phyloP scores from a whole-genome alignment of 352 stramenopile species.

The Pythium phragmitis region DNA sequence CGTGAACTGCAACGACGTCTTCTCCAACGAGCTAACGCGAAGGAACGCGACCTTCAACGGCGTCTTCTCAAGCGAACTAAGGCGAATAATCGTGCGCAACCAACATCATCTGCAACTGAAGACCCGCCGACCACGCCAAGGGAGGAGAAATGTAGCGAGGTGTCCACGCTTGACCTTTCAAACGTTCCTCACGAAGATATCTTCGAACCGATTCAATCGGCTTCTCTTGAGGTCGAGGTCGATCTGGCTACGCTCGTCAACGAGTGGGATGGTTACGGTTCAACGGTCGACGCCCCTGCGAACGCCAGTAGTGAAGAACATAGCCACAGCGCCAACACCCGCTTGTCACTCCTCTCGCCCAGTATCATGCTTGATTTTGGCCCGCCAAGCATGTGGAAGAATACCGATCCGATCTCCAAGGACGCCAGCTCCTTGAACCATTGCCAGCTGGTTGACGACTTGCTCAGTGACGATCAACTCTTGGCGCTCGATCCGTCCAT shows the following conservation, averaged over 20 bases:
- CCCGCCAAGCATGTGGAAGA: slow-evolving; percentile 46
- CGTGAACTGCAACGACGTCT: slow-evolving; percentile 4
- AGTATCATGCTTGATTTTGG: slow-evolving; percentile 53
- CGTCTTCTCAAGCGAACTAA: background rate
- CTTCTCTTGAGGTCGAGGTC: slow-evolving; percentile 2
- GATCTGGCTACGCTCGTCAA: slow-evolving; percentile 6
- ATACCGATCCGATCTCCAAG: slow-evolving; percentile 33
- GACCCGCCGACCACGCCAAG: background rate
- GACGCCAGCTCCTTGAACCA: slow-evolving; percentile 13
- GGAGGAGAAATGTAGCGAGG: background rate
- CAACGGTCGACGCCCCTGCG: background rate
- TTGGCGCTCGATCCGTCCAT: slow-evolving; percentile 14
- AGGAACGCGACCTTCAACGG: background rate
- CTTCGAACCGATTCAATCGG: slow-evolving; percentile 11
- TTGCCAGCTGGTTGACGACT: slow-evolving; percentile 44
- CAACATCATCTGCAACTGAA: background rate
- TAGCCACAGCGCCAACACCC: background rate
- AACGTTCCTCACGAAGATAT: background rate
- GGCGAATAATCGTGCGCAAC: background rate
- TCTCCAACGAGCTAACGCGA: background rate
- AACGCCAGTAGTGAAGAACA: slow-evolving; percentile 1
- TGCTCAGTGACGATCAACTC: slow-evolving; percentile 38
- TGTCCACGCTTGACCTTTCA: background rate
- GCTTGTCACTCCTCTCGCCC: slow-evolving; percentile 9
- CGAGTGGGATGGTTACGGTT: slow-evolving; percentile 7